Conservation (phyloP, 1,139 yeast species). For the Lodderomyces elongisporus region DNA sequence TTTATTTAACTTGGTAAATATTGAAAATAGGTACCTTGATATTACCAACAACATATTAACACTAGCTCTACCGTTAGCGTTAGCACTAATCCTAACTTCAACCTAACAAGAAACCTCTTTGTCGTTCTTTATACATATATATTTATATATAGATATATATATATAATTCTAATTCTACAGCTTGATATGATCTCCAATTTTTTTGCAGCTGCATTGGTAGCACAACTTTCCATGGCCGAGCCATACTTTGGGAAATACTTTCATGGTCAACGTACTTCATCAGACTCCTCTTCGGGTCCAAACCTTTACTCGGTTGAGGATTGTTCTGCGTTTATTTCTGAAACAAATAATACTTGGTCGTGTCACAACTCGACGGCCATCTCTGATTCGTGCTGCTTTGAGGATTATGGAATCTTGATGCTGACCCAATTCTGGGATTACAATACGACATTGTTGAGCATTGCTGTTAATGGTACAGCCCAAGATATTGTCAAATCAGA, state of each 20-base stretch:
- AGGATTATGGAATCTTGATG: conserved; percentile 31
- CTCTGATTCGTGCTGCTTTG: conserved; percentile 30
- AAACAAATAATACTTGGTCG: conserved; percentile 17
- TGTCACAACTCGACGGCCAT: conserved; percentile 24
- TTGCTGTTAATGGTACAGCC: conserved; percentile 18
- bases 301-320: conserved; percentile 10
- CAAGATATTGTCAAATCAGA: conserved; percentile 12
- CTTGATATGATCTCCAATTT: too few relatives aligned
- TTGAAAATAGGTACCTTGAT: too few relatives aligned
- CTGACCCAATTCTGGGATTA: conserved; percentile 42
- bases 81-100: too few relatives aligned
- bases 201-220: too few relatives aligned
- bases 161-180: too few relatives aligned
- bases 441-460: conserved; percentile 20
- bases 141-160: too few relatives aligned
- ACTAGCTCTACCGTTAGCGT: too few relatives aligned
- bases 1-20: too few relatives aligned
- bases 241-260: conserved; percentile 12
- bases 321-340: conserved; percentile 9
- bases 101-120: too few relatives aligned
- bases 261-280: conserved; percentile 12
- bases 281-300: conserved; percentile 11
- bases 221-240: too few relatives aligned
- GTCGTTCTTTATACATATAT: too few relatives aligned
- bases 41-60: too few relatives aligned